phyloP scores from a whole-genome alignment of 148 eudicot species.

The Rhododendron henanense region DNA sequence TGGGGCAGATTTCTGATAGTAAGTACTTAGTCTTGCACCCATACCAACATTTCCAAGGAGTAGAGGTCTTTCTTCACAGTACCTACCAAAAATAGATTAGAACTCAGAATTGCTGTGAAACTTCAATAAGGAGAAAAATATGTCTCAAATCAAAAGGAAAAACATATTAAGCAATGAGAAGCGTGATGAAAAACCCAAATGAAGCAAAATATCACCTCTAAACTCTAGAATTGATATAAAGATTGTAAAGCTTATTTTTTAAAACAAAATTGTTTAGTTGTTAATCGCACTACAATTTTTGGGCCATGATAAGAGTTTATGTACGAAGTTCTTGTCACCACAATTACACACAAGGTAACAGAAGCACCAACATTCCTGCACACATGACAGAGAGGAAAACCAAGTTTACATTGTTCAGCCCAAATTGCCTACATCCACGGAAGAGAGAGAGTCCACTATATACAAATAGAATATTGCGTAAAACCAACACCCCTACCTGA shows the following conservation, averaged over 20 bases:
- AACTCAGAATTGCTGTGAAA: not conserved
- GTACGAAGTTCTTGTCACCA: not conserved
- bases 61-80: constrained; percentile 96
- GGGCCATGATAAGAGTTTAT: not conserved
- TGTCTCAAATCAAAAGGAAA: not conserved
- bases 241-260: not conserved
- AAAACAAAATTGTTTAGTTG: not conserved
- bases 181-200: not conserved
- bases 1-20: constrained; percentile 80
- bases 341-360: not conserved
- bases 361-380: not conserved
- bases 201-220: not conserved
- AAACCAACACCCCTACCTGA: not conserved
- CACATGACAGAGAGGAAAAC: not conserved
- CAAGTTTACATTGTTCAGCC: not conserved
- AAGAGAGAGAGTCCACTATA: not conserved
- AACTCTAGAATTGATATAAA: not conserved
- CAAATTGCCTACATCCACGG: not conserved
- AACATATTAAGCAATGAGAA: not conserved
- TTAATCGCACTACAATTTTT: not conserved
- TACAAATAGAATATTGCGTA: not conserved
- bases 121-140: not conserved
- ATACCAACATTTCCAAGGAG: constrained; percentile 88
- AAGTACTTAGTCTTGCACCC: constrained; percentile 96
- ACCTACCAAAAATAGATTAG: constrained; percentile 43